Base-by-base conservation (phyloP, 208 protist species). In the Tritrichomonas foetus region DNA sequence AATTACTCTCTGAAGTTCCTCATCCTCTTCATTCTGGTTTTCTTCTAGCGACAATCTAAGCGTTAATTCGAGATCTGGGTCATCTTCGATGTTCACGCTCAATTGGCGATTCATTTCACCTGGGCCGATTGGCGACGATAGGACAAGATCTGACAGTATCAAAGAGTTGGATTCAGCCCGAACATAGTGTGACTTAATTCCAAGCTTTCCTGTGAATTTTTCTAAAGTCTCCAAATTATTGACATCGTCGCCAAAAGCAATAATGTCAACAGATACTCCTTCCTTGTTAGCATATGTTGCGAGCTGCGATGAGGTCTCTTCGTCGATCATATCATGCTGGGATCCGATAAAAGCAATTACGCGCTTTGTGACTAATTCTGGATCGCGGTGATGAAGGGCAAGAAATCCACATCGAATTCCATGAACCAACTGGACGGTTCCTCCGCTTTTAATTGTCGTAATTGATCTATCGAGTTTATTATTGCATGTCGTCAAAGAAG, bases 321-420 rank as follows among this genome's bases (percentile, higher is more conserved):
- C 5, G 33, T 44, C 47, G 27, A 16, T 61, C 22, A 89, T n/a
- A 57, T 89, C 78, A 50, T 89, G 41, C 1, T 53, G 9, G 9
- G 78, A 89, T 33, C 78, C 78, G 39, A 89, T n/a, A 49, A 89
- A 89, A 61, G 39, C 47, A 16, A 89, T 57, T 1, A 89, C 16
- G 11, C 47, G 25, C 27, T 57, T 89, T 22, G 30, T 47, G 13
- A 5, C 2, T 11, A 57, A 20, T 53, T 89, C 74, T 1, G 33
- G 30, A 50, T 82, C 44, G 47, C 78, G 20, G 47, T 89, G 41
- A n/a, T 47, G 41, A 9, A 89, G 47, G 39, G 78, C 47, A 33
- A 89, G 47, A 61, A 57, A 55, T 33, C 47, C 78, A 30, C 78
- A 89, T 44, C 78, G 78, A 39, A 89, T 89, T n/a, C 8, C 78